Percentiles rank a stretch among this genome's conserved stretches.
Evolutionary conservation across 2,329 filamentous ascomycete species (phyloP).

Genomic region (Tolypocladium tundrense): DNA sequence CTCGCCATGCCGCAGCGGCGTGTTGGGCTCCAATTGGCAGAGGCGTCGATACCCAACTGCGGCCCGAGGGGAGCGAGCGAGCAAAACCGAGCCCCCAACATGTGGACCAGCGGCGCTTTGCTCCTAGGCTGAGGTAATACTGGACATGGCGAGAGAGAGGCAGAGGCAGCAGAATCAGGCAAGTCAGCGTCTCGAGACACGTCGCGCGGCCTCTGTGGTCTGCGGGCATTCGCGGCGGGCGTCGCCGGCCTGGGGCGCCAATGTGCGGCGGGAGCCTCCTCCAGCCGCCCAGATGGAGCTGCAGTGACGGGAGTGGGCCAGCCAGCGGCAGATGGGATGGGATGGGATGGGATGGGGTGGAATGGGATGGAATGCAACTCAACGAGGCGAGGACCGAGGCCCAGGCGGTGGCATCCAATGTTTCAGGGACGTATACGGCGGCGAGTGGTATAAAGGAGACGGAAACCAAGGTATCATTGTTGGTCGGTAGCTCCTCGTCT

Average conservation of each 20-base stretch:
- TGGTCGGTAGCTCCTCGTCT: neutral
- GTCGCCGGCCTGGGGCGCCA: neutral
- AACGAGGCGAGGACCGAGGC: neutral
- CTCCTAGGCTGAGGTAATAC: neutral
- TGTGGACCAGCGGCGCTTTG: neutral
- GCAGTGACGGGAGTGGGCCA: neutral
- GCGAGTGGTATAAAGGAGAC: neutral
- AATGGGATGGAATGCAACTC: neutral
- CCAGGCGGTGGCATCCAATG: neutral
- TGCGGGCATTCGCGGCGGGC: neutral
- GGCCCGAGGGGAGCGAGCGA: constrained; percentile 1
- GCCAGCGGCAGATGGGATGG: too few relatives aligned
- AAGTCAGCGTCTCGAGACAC: neutral
- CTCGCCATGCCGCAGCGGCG: constrained; percentile 6
- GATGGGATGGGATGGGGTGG: neutral
- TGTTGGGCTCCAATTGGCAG: constrained; percentile 25
- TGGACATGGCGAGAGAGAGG: neutral
- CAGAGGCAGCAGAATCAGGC: neutral
- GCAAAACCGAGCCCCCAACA: neutral
- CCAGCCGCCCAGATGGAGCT: neutral
- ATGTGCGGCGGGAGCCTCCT: neutral
- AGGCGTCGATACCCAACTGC: constrained; percentile 29
- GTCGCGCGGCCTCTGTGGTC: neutral
- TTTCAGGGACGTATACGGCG: neutral
- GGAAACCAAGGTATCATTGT: neutral